Evolutionary conservation across 768 basidiomycete genomes (phyloP), one percentile per base, ranked within the genome.

Genomic region (Psilocybe cubensis): DNA sequence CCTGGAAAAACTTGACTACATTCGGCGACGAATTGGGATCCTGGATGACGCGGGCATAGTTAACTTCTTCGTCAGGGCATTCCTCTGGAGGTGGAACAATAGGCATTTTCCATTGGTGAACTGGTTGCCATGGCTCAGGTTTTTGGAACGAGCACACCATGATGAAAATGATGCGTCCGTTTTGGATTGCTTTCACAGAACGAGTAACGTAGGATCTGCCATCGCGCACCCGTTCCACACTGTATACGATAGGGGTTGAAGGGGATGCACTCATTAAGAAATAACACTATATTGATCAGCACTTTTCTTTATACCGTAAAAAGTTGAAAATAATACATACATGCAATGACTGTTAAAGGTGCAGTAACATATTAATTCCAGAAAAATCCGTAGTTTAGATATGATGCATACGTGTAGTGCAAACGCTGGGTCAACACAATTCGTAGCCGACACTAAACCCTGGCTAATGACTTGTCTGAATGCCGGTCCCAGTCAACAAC

Each of bases 61-160:
- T 63, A 38, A 74, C 76, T 63, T 88, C 85, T 51, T 86, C 84
- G 20, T 83, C 73, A 52, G 81, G 80, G 64, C 89, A 91, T 18
- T 85, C 74, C 28, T 91, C 88, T 0, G 90, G 86, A 4, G 79
- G 66, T 8, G 83, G 83, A 17, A 79, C 76, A 11, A 70, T 54
- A 0, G 91, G 91, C 80, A 89, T 86, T 3, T 82, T 72, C 81
- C 83, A 87, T 57, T 90, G 87, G 63, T 86, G 78, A 8, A 74
- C 68, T 1, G 86, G 89, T 66, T 92, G 91, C 82, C 84, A 85
- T 9, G 84, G 83, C 66, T 94, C 92, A 3, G 89, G 88, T 50
- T 76, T 79, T 60, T 94, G 91, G 78, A 92, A 94, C 4, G 92
- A 94, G 69, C 90, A 93, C 58, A 91, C 67, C 73, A 93, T 77